Evolutionary conservation across 2,329 filamentous ascomycete species (phyloP), one percentile per base, ranked within the genome.

Genomic region (Exophiala sp.): DNA sequence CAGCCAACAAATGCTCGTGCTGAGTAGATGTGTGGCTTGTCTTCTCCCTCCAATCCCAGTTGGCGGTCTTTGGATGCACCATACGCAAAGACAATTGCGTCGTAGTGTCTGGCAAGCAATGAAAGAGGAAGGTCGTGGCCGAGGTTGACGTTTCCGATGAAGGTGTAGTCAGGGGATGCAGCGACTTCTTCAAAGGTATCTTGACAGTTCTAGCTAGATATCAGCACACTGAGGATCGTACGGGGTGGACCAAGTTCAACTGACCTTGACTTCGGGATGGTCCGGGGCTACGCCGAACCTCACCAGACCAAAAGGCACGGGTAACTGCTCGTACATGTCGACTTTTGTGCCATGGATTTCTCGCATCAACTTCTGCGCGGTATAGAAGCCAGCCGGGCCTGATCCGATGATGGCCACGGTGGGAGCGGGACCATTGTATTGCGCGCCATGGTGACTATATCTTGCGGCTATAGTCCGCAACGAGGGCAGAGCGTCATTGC

Each of bases 261-360:
- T 53, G 71, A 93, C 88, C 81, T 98, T 98, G 59, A 98, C 93
- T 71, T 98, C 91, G 0, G 93, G 91, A 69, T 98, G 93, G 66
- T 98, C 93, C 3, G 93, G 93, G n/a, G 93, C 94, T 51, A 98
- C 93, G 7, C 93, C 93, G 64, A 93, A 95, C 48, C 93, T 79
- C 43, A 95, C 90, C 48, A 98, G 77, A 1, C 93, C 93, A 65
- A 88, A 98, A 0, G 93, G 93, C 2, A 95, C 89, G 0, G 93
- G 93, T 32, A 97, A 72, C 22, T 88, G 82, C 70, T 98, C 93
- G 65, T 95, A 98, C 91, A 98, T 97, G 68, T 97, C 91, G 18
- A 98, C 78, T 43, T 79, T 77, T 0, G 84, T 82, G 64, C 83
- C 73, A 18, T 82, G 75, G 30, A 93, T 76, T 62, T 83, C 87